Conservation (phyloP, 2,329 filamentous ascomycete genomes). For the Fusarium dlaminii region DNA sequence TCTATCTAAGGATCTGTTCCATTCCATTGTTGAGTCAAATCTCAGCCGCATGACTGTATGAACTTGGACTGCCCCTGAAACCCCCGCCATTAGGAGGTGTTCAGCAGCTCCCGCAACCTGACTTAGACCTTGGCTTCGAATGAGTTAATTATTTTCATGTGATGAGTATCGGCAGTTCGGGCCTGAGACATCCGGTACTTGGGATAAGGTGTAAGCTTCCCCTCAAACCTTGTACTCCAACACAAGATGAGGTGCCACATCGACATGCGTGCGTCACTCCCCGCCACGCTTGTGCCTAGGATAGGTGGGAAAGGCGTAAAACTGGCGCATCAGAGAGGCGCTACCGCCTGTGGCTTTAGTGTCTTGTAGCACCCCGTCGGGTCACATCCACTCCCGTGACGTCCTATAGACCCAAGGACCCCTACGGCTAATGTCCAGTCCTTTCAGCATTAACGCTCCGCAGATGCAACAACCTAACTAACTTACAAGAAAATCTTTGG, state of each 20-base stretch:
- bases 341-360: slow-evolving; percentile 21
- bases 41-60: slow-evolving; percentile 25
- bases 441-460: slow-evolving; percentile 17
- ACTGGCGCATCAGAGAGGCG: not conserved
- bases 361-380: slow-evolving; percentile 19
- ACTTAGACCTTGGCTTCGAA: slow-evolving; percentile 8
- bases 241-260: slow-evolving; percentile 14
- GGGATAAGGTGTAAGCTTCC: slow-evolving; percentile 3
- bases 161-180: slow-evolving; percentile 25
- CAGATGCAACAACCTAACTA: slow-evolving; percentile 27
- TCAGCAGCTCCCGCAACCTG: slow-evolving; percentile 16
- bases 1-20: not conserved
- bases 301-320: slow-evolving; percentile 33
- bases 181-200: slow-evolving; percentile 26
- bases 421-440: slow-evolving; percentile 29
- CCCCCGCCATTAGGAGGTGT: slow-evolving; percentile 13
- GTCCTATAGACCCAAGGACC: slow-evolving; percentile 15
- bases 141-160: slow-evolving; percentile 32
- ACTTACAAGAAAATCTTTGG: slow-evolving; percentile 9
- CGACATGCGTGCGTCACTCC: slow-evolving; percentile 35
- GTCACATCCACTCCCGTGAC: slow-evolving; percentile 26
- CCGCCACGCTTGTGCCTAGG: slow-evolving; percentile 26
- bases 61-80: slow-evolving; percentile 26
- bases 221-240: slow-evolving; percentile 21
- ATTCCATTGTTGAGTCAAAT: slow-evolving; percentile 20